Evolutionary conservation across 306 rosid species (phyloP), one percentile per base, ranked within the genome.

Genomic region (Sesbania bispinosa): DNA sequence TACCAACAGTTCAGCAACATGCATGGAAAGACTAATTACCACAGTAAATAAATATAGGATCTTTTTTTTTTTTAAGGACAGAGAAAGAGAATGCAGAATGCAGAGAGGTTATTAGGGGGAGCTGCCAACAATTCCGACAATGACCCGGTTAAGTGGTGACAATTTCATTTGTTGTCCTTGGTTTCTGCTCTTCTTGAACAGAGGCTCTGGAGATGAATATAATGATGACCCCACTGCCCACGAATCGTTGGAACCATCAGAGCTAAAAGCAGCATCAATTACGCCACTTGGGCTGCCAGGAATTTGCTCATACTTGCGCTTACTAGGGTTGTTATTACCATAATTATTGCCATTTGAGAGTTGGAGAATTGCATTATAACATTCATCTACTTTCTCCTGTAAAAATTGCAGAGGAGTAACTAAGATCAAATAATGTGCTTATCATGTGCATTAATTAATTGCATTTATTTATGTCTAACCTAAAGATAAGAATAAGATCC

Each of bases 341-440:
- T 32, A 16, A 59, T 71, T 38, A 70, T 55, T 52, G 41, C 5
- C 70, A 10, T 75, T 86, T 29, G 86, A 71, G 4, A 73, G 7
- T 77, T 84, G 83, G 0, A 62, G 24, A 24, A 91, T 86, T 0
- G 69, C 85, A 54, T 78, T 81, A 67, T 85, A 83, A 42, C 99
- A 94, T 8, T 87, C 88, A 10, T 86, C 81, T 19, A 89, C 92
- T 80, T 85, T 89, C 82, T 85, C 99, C 99, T 94, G 96, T 73
- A 7, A 36, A 50, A 36, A 29, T n/a, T 26, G 45, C 57, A 50
- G 7, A 7, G 13, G 15, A 76, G 5, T 53, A 52, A 54, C 29
- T 43, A 29, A 1, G 19, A 38, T 55, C 50, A 69, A 69, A 1
- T 30, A 0, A 30, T 3, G 53, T 57, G 33, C 16, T 57, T 23